phyloP scores from a whole-genome alignment of 768 basidiomycete genomes.

The Boletus rubropictus region DNA sequence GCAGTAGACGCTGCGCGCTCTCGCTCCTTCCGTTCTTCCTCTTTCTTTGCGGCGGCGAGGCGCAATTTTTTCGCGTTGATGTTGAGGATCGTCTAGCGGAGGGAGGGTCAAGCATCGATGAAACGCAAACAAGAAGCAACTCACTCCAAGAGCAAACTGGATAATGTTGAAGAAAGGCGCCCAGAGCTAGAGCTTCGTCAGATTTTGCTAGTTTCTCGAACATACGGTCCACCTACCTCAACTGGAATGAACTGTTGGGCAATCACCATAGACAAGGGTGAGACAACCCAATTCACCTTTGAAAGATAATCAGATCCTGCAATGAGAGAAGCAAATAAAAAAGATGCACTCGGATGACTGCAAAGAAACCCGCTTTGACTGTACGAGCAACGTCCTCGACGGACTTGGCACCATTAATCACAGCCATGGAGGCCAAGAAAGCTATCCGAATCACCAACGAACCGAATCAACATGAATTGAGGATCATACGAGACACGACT shows the following conservation, averaged over 20 bases:
- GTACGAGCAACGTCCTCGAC: slow-evolving; percentile 58
- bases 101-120: background rate
- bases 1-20: slow-evolving; percentile 21
- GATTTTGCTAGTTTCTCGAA: background rate
- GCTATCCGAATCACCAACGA: slow-evolving; percentile 33
- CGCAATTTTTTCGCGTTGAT: slow-evolving; percentile 61
- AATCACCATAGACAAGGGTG: slow-evolving; percentile 65
- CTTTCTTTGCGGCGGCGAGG: slow-evolving; percentile 49
- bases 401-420: slow-evolving; percentile 76
- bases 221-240: slow-evolving; percentile 43
- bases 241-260: slow-evolving; percentile 78
- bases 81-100: slow-evolving; percentile 63
- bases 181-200: slow-evolving; percentile 55
- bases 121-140: slow-evolving; percentile 21
- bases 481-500: slow-evolving; percentile 18
- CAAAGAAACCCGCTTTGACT: slow-evolving; percentile 66
- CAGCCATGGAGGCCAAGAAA: slow-evolving; percentile 73
- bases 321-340: background rate
- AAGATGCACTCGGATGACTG: slow-evolving; percentile 59
- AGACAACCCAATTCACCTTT: slow-evolving; percentile 76
- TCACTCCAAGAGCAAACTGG: slow-evolving; percentile 70
- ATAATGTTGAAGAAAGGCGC: slow-evolving; percentile 81
- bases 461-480: background rate
- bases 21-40: slow-evolving; percentile 35
- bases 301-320: background rate